phyloP scores from a whole-genome alignment of 345 rosid genomes.

The Boechera retrofracta region DNA sequence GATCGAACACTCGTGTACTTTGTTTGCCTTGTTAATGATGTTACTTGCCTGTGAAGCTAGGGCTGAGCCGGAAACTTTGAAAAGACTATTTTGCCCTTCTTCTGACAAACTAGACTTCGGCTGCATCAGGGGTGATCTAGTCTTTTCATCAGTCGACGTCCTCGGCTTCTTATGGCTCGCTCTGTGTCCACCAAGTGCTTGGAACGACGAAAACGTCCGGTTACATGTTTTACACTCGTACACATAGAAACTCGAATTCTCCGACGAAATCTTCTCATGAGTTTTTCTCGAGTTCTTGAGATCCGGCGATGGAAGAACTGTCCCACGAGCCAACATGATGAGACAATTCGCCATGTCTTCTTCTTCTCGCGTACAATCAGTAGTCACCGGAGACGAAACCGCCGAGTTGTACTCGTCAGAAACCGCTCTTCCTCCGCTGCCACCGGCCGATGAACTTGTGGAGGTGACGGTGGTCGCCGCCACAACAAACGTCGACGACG shows the following conservation, averaged over 20 bases:
- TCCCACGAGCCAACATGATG: constrained; percentile 76
- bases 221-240: constrained; percentile 94
- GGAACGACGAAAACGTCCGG: constrained; percentile 87
- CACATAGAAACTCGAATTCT: constrained; percentile 60
- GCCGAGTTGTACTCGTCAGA: constrained; percentile 48
- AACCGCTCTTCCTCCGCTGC: constrained; percentile 40
- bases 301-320: constrained; percentile 36
- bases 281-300: constrained; percentile 48
- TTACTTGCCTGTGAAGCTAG: constrained; percentile 51
- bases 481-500: constrained; percentile 51
- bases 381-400: constrained; percentile 50
- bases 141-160: constrained; percentile 41
- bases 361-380: constrained; percentile 69
- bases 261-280: constrained; percentile 41
- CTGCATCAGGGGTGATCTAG: constrained; percentile 29
- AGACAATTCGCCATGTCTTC: constrained; percentile 93
- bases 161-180: constrained; percentile 93
- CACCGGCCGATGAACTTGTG: constrained; percentile 60
- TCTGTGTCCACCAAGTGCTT: constrained; percentile 96
- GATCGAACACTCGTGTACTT: constrained; percentile 92
- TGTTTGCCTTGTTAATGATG: constrained; percentile 43
- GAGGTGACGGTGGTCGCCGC: constrained; percentile 44
- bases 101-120: constrained; percentile 21
- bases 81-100: constrained; percentile 38
- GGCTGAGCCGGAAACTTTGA: constrained; percentile 39